Percentiles rank a stretch among this genome's conserved stretches.
These are phyloP conservation scores for Phylloporus arenicola DNA, from an alignment of 768 basidiomycete species.

Conservation along the genomic window DNA sequence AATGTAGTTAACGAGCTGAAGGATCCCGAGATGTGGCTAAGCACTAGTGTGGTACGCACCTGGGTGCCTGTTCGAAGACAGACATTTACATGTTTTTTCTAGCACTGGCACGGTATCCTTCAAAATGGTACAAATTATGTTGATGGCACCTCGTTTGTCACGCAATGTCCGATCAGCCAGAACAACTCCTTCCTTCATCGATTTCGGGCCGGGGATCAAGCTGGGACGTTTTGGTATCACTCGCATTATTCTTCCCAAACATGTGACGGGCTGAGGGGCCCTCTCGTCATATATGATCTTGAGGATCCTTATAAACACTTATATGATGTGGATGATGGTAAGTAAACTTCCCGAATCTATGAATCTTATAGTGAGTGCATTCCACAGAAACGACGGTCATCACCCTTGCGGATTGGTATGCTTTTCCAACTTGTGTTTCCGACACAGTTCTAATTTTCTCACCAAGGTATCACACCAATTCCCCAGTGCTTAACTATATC, in stretches of 20 bases:
- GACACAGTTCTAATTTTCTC: not conserved
- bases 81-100: not conserved
- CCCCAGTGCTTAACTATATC: slow-evolving; percentile 17
- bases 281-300: slow-evolving; percentile 40
- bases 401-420: slow-evolving; percentile 24
- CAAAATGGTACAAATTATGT: slow-evolving; percentile 40
- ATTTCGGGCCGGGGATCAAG: slow-evolving; percentile 17
- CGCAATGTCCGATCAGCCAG: slow-evolving; percentile 30
- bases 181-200: slow-evolving; percentile 22
- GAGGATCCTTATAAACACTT: slow-evolving; percentile 33
- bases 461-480: slow-evolving; percentile 18
- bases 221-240: slow-evolving; percentile 35
- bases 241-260: slow-evolving; percentile 35
- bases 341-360: not conserved
- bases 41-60: slow-evolving; percentile 41
- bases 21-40: slow-evolving; percentile 44
- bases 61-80: not conserved
- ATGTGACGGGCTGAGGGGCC: slow-evolving; percentile 36
- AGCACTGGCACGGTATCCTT: slow-evolving; percentile 57
- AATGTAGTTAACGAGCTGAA: slow-evolving; percentile 43
- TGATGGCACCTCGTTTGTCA: slow-evolving; percentile 40
- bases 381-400: slow-evolving; percentile 21
- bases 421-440: not conserved
- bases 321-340: slow-evolving; percentile 46
- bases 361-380: not conserved